Evolutionary conservation across 2,329 filamentous ascomycete species (phyloP).

Genomic region (Sordariomycetes sp.): DNA sequence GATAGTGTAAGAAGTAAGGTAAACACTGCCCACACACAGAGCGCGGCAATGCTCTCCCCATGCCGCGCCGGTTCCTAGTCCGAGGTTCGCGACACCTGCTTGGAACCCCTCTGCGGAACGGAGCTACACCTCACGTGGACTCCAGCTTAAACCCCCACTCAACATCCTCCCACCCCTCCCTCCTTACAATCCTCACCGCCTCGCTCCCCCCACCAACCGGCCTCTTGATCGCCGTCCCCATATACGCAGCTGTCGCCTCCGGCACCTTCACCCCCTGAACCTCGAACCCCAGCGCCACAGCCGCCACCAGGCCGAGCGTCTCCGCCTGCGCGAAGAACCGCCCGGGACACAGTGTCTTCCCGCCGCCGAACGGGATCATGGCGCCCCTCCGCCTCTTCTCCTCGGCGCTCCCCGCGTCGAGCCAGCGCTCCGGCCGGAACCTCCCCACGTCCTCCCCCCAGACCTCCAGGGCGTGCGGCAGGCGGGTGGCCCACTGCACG

Average conservation of each 20-base stretch:
- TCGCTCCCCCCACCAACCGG: conserved; percentile 6
- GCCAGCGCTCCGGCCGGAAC: conserved; percentile 39
- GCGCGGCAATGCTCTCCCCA: no score
- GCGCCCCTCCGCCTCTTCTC: conserved; percentile 13
- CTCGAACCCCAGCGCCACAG: conserved; percentile 13
- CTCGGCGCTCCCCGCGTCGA: conserved; percentile 16
- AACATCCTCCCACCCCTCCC: conserved; percentile 14
- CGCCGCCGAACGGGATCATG: conserved; percentile 21
- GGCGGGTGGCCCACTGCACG: conserved; percentile 24
- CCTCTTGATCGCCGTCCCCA: conserved; percentile 8
- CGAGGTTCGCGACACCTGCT: no score
- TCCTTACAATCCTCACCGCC: conserved; percentile 8
- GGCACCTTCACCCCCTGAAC: conserved; percentile 11
- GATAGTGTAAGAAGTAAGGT: no score
- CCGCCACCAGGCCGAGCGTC: conserved; percentile 13
- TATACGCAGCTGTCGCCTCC: neutral
- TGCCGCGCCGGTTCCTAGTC: no score
- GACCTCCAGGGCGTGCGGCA: conserved; percentile 31
- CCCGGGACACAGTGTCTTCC: conserved; percentile 19
- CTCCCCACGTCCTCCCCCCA: conserved; percentile 28
- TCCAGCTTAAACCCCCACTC: conserved; percentile 10
- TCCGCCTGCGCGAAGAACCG: conserved; percentile 19
- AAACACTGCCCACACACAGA: no score
- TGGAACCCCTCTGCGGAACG: no score
- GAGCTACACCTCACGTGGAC: no score